Base-by-base conservation (phyloP, 1,284 basidiomycete species). In the Caloboletus firmus region DNA sequence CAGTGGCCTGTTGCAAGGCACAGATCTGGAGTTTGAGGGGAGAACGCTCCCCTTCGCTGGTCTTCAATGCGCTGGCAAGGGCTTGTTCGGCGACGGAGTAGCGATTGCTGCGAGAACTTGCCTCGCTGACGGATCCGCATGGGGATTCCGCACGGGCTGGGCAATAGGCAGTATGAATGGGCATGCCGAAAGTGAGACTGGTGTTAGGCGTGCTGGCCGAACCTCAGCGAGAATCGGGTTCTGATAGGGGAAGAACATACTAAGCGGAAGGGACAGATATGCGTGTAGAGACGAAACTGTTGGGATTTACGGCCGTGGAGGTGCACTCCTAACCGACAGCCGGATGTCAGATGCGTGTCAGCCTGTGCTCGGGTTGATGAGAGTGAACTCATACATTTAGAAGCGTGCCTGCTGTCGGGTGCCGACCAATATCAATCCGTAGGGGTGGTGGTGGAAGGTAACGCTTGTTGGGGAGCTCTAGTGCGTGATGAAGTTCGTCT, bases 1-100 rank as follows among this genome's bases (percentile, higher is more conserved):
- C 64, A 1, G 74, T 74, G 4, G 76, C 79, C 40, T 69, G 69
- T 56, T 78, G 72, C 52, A 82, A 65, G 30, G 74, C 68, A 48
- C 71, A 65, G 40, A 83, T 76, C 60, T 83, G 78, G 50, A 79
- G 69, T 55, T 81, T 74, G 31, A 68, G 62, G 15, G 66, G 65
- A n/a, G 72, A 67, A n/a, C 67, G 63, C 51, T 72, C 57, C 18
- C 17, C 64, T 55, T 65, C 54, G 42, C 68, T 68, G 28, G 56
- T 61, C 56, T 62, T 65, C 11, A 77, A 58, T 40, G 73, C 66
- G 42, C 67, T 59, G 20, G 62, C 62, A 24, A 78, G 69, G 22
- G 74, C 71, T 28, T 68, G 66, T 59, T 79, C 75, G 20, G 75
- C 77, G 28, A 67, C 61, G 12, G 68, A 67, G 58, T 78, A 79